Evolutionary conservation across 805 yeast genomes (phyloP).

Genomic region (Lachancea lanzarotensis): DNA sequence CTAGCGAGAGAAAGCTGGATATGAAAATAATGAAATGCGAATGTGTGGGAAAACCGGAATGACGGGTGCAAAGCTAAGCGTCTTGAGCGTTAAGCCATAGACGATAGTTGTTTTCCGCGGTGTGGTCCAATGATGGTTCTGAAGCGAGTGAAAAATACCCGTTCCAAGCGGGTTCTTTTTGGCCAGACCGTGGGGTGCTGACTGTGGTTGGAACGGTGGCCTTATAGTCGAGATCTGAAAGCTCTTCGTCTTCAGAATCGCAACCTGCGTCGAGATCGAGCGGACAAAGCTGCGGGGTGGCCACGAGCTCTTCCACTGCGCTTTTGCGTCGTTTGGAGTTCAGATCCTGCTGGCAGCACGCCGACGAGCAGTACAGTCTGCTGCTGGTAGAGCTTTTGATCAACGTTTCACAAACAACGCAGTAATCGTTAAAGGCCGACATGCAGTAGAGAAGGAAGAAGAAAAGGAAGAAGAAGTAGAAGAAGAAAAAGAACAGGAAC

Average conservation of each 20-base stretch:
- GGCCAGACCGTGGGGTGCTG: constrained; percentile 4
- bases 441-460: not conserved
- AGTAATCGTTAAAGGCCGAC: constrained; percentile 45
- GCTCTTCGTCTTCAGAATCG: constrained; percentile 7
- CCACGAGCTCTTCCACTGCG: constrained; percentile 9
- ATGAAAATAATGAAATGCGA: not conserved
- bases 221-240: constrained; percentile 6
- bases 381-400: constrained; percentile 15
- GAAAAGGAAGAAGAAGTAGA: not conserved
- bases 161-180: constrained; percentile 1
- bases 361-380: constrained; percentile 24
- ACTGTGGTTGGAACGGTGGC: constrained; percentile 9
- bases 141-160: constrained; percentile 6
- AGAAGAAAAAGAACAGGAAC: no score
- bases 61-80: not conserved
- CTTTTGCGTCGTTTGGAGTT: constrained; percentile 8
- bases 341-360: constrained; percentile 16
- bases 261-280: constrained; percentile 8
- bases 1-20: not conserved
- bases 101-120: constrained; percentile 29
- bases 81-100: constrained; percentile 21
- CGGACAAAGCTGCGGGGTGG: constrained; percentile 12
- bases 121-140: constrained; percentile 18
- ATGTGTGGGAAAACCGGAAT: not conserved
- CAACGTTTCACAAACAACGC: constrained; percentile 47